Percentiles rank a stretch among this genome's conserved stretches.
Conservation (phyloP, 2,329 filamentous ascomycete species). For the Cladobotryum protrusum region DNA sequence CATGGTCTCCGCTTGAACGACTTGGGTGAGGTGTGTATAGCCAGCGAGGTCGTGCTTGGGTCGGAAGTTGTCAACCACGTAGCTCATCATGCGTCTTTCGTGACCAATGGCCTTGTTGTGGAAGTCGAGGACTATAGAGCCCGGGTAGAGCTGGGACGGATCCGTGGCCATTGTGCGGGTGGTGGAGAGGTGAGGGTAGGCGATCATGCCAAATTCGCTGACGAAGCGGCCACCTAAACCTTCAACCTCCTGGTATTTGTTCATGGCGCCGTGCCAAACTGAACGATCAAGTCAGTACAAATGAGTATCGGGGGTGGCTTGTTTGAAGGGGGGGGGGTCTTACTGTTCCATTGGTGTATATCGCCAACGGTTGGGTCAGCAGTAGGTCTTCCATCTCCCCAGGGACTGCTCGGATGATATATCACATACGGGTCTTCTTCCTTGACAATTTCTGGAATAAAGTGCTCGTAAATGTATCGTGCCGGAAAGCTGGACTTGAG, state of each 20-base stretch:
- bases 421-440: conserved; percentile 58
- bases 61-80: conserved; percentile 70
- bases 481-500: conserved; percentile 71
- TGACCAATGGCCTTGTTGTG: conserved; percentile 80
- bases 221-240: conserved; percentile 69
- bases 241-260: conserved; percentile 71
- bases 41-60: conserved; percentile 53
- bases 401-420: conserved; percentile 69
- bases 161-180: conserved; percentile 58
- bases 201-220: conserved; percentile 70
- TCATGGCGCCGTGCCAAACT: conserved; percentile 64
- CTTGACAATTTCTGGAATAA: conserved; percentile 59
- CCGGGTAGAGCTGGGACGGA: conserved; percentile 50
- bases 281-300: not conserved
- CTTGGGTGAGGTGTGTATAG: conserved; percentile 65
- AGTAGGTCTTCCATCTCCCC: conserved; percentile 54
- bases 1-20: conserved; percentile 49
- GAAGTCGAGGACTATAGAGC: conserved; percentile 70
- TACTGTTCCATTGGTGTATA: conserved; percentile 64
- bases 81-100: conserved; percentile 66
- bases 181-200: conserved; percentile 60
- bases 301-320: not conserved
- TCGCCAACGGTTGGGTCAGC: conserved; percentile 65
- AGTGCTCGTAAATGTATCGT: conserved; percentile 72
- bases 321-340: conserved; percentile 2